Evolutionary conservation across 768 basidiomycete species (phyloP), one percentile per base, ranked within the genome.

Genomic region (Sistotremastrum niveocremeum): DNA sequence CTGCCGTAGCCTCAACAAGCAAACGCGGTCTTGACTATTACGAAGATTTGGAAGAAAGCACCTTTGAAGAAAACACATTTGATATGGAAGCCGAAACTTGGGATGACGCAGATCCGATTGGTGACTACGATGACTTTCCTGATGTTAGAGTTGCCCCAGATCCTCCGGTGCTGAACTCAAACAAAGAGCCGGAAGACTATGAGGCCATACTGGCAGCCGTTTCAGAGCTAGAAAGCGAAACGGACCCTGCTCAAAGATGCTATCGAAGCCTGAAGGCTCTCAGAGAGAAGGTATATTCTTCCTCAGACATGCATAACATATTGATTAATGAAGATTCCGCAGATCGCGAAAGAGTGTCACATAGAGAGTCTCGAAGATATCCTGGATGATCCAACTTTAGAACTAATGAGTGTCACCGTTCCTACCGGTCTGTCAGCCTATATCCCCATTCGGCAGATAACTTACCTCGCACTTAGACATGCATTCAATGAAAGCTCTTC

Each of bases 401-500:
- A 54, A 40, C 30, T 48, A 12, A 44, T 54, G 11, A 46, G 49
- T 20, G 36, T 39, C 5, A 34, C 47, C 28, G 42, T 46, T 29
- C 53, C 53, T 28, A 49, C 12, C 20, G 53, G 52, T 51, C 32
- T 28, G 34, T 46, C 39, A 29, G 5, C 29, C 32, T 20, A 5
- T 47, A 11, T 32, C 11, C 10, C 20, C 31, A 34, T 10, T 35
- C 9, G 34, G 34, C 40, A 12, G 29, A 33, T 33, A 40, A 33
- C 40, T 48, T n/a, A 6, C 35, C 41, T 49, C 3, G 41, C 49
- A 11, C 48, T 54, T 49, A 47, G 46, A 37, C 30, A 47, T 28
- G 37, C 38, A 7, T 37, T 54, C 20, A 20, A 7, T 6, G 52
- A 50, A 28, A 39, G 40, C 28, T 39, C 52, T 3, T 38, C 42